Conservation (phyloP, 2,329 filamentous ascomycete genomes). For the Monosporascus sp. region DNA sequence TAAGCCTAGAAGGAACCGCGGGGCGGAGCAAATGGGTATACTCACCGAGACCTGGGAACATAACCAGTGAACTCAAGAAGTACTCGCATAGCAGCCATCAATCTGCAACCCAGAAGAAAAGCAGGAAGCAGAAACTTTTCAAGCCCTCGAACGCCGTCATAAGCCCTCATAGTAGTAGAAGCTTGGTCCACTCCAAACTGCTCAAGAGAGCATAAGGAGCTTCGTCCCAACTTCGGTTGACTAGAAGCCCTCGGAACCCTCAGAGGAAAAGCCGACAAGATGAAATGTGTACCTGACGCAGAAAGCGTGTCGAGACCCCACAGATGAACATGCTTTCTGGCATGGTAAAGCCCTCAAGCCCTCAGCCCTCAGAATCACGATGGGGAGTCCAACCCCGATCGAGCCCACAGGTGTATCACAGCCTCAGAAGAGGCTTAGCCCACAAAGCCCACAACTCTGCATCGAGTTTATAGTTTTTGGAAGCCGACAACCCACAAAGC, state of each 20-base stretch:
- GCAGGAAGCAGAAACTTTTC: slow-evolving; percentile 13
- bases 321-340: slow-evolving; percentile 11
- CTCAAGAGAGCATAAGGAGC: slow-evolving; percentile 21
- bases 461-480: slow-evolving; percentile 35
- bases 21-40: neutral
- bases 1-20: neutral
- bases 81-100: neutral
- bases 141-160: slow-evolving; percentile 29
- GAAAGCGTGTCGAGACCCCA: slow-evolving; percentile 11
- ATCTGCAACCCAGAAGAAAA: neutral
- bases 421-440: slow-evolving; percentile 40
- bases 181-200: slow-evolving; percentile 27
- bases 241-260: slow-evolving; percentile 30
- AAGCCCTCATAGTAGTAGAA: slow-evolving; percentile 28
- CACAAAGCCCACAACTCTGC: slow-evolving; percentile 49
- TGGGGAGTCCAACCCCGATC: slow-evolving; percentile 29
- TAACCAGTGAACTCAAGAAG: neutral
- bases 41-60: neutral
- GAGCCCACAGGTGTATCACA: slow-evolving; percentile 54
- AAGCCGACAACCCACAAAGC: slow-evolving; percentile 56
- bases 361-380: slow-evolving; percentile 24
- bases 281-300: slow-evolving; percentile 8
- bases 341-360: slow-evolving; percentile 17
- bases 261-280: slow-evolving; percentile 27
- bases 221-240: slow-evolving; percentile 27